A percentile compares a stretch with the other conserved stretches of the same genome.
Conservation (phyloP, 139 green algal genomes). For the Tetraselmis striata region DNA sequence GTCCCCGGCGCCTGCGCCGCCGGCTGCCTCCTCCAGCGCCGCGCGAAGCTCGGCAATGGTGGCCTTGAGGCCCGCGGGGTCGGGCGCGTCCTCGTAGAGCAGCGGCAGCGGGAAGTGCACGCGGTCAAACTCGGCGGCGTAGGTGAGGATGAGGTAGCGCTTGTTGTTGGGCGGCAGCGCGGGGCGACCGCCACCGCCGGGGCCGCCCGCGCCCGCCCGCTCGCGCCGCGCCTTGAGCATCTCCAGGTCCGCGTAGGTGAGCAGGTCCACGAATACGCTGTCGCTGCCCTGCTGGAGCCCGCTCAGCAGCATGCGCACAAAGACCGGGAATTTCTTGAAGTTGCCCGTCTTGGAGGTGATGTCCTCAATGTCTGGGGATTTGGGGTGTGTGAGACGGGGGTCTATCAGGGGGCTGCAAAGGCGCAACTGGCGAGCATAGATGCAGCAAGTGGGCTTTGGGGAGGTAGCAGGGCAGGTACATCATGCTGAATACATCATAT, state of each 20-base stretch:
- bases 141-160: conserved; percentile 89
- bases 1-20: neutral
- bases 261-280: conserved; percentile 79
- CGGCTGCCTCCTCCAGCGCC: conserved; percentile 25
- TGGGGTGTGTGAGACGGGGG: neutral
- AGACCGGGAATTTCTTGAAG: conserved; percentile 80
- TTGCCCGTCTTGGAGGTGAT: conserved; percentile 83
- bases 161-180: conserved; percentile 55
- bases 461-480: too few species aligned
- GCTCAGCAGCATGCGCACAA: conserved; percentile 76
- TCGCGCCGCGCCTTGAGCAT: conserved; percentile 44
- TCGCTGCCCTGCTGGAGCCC: conserved; percentile 64
- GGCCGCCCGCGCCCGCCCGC: too few species aligned
- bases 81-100: conserved; percentile 57
- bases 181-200: neutral
- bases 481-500: neutral
- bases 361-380: conserved; percentile 75
- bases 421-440: neutral
- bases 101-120: conserved; percentile 88
- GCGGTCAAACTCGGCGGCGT: conserved; percentile 82
- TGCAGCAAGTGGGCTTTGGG: neutral
- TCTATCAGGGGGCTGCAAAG: neutral
- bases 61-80: conserved; percentile 46
- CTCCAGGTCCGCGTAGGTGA: conserved; percentile 79
- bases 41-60: conserved; percentile 51